phyloP scores from a whole-genome alignment of 371 early-diverging fungal species.

The Rhizopus delemar region DNA sequence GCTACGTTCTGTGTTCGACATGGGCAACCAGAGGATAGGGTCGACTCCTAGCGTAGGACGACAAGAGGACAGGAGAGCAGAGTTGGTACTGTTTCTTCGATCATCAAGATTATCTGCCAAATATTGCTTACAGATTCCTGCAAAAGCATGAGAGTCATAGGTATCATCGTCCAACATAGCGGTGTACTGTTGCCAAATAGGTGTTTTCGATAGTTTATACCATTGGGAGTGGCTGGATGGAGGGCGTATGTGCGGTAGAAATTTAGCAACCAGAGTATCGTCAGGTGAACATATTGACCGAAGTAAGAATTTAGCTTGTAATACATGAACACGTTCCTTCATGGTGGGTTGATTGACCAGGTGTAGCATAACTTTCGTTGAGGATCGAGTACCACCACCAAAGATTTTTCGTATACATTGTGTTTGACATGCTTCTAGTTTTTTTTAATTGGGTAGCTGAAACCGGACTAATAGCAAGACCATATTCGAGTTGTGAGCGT shows the following conservation, averaged over 20 bases:
- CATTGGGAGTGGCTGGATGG: not conserved
- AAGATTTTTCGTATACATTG: conserved; percentile 5
- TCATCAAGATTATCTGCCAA: no score
- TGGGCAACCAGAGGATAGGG: conserved; percentile 7
- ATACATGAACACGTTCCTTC: not conserved
- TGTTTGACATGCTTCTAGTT: conserved; percentile 6
- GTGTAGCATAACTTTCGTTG: conserved; percentile 11
- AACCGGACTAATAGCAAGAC: conserved; percentile 7
- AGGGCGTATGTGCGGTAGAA: not conserved
- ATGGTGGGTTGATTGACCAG: conserved; percentile 11
- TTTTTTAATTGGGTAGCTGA: not conserved
- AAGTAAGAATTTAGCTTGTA: conserved; percentile 12
- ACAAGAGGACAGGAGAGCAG: not conserved
- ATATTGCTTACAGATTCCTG: no score
- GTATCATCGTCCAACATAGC: no score
- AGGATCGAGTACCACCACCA: not conserved
- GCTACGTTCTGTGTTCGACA: not conserved
- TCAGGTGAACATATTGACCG: not conserved
- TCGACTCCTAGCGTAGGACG: not conserved
- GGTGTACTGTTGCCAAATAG: not conserved
- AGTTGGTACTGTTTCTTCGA: no score
- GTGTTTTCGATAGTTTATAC: not conserved
- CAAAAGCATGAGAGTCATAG: no score
- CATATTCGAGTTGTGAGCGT: conserved; percentile 19
- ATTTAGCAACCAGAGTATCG: conserved; percentile 7